These are phyloP conservation scores for Zygosaccharomyces sapae DNA, from an alignment of 1,139 yeast genomes.

Conservation along the genomic window DNA sequence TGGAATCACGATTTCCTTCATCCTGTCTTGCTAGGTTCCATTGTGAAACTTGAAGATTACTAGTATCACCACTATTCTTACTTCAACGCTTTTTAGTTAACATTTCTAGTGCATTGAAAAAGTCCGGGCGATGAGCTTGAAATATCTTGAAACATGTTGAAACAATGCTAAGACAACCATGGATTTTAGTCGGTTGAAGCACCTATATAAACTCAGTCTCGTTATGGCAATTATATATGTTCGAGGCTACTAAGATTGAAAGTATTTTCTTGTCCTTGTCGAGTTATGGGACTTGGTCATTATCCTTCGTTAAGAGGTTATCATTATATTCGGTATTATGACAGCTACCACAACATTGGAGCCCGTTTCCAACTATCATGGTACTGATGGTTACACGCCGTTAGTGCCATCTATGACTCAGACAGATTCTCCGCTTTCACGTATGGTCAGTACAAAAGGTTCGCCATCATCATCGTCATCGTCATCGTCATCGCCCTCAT, in stretches of 20 bases:
- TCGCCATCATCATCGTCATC: slow-evolving; percentile 2
- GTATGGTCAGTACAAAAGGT: neutral
- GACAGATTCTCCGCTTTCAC: slow-evolving; percentile 2
- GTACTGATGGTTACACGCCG: slow-evolving; percentile 3
- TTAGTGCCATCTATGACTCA: slow-evolving; percentile 1
- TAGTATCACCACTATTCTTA: neutral
- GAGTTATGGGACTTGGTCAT: neutral
- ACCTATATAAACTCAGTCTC: neutral
- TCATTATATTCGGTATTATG: neutral
- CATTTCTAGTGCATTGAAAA: neutral
- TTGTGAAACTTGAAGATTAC: neutral
- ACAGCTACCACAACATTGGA: slow-evolving; percentile 5
- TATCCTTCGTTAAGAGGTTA: neutral
- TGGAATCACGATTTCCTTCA: neutral
- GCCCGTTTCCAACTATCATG: slow-evolving; percentile 3
- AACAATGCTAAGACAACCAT: neutral
- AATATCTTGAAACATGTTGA: slow-evolving; percentile 3
- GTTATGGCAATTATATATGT: neutral
- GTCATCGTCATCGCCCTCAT: slow-evolving; percentile 8
- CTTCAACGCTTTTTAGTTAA: neutral
- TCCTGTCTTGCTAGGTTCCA: neutral
- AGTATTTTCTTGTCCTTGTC: neutral
- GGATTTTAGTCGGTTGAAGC: neutral
- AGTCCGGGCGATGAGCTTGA: slow-evolving; percentile 1
- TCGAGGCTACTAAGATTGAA: neutral